A percentile compares a stretch with the other conserved stretches of the same genome.
phyloP scores from a whole-genome alignment of 2,329 filamentous ascomycete genomes.

The Raffaelea albimanens region DNA sequence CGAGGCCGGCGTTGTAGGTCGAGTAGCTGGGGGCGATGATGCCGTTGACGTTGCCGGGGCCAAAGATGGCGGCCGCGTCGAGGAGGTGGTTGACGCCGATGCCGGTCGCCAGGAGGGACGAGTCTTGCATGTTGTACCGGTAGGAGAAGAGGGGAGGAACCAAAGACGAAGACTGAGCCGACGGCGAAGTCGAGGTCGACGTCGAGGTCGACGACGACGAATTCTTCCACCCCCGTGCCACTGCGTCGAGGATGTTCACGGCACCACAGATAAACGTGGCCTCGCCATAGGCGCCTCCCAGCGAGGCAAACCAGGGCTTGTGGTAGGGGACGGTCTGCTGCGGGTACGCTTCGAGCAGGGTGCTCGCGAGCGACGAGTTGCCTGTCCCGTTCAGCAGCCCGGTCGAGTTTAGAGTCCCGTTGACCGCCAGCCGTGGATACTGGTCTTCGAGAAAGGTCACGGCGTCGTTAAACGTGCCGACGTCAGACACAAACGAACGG shows the following conservation, averaged over 20 bases:
- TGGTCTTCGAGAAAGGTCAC: slow-evolving; percentile 34
- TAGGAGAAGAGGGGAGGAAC: slow-evolving; percentile 33
- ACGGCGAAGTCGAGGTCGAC: not conserved
- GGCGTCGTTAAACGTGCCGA: slow-evolving; percentile 23
- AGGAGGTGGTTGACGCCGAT: slow-evolving; percentile 39
- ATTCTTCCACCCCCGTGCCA: slow-evolving; percentile 7
- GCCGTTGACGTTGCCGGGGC: slow-evolving; percentile 26
- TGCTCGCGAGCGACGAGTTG: not conserved
- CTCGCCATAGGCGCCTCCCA: slow-evolving; percentile 34
- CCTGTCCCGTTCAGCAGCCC: slow-evolving; percentile 18
- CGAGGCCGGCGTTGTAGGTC: slow-evolving; percentile 29
- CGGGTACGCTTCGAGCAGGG: not conserved
- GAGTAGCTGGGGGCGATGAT: slow-evolving; percentile 26
- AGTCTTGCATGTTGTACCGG: slow-evolving; percentile 38
- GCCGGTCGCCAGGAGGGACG: slow-evolving; percentile 23
- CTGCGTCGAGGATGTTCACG: slow-evolving; percentile 27
- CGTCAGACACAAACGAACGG: slow-evolving; percentile 32
- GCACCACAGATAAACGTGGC: slow-evolving; percentile 34
- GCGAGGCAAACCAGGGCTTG: slow-evolving; percentile 32
- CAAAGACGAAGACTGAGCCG: not conserved
- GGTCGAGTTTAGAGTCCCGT: slow-evolving; percentile 25
- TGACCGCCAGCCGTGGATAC: slow-evolving; percentile 25
- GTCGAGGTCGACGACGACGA: not conserved
- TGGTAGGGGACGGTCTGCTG: slow-evolving; percentile 18
- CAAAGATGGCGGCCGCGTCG: slow-evolving; percentile 39